phyloP scores from a whole-genome alignment of 805 yeast species.

The Suhomyces xylopsoci region DNA sequence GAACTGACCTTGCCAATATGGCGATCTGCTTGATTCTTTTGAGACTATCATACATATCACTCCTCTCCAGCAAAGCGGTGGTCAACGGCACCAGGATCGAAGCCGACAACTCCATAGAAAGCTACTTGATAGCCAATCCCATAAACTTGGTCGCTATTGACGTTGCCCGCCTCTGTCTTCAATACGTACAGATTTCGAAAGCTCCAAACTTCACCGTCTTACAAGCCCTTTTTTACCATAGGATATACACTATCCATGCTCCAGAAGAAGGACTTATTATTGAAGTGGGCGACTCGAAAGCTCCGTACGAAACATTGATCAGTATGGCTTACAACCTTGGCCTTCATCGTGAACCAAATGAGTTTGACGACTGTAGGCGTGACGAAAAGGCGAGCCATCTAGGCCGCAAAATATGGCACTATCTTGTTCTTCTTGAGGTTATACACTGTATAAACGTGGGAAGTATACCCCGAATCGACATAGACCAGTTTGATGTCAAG shows the following conservation, averaged over 20 bases:
- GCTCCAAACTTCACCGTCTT: slow-evolving; percentile 9
- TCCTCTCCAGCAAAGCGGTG: slow-evolving; percentile 31
- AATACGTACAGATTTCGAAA: slow-evolving; percentile 14
- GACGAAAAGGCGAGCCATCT: slow-evolving; percentile 42
- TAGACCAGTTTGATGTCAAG: slow-evolving; percentile 9
- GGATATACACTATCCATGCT: slow-evolving; percentile 9
- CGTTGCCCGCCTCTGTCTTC: slow-evolving; percentile 20
- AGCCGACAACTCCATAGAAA: slow-evolving; percentile 15
- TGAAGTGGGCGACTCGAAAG: slow-evolving; percentile 12
- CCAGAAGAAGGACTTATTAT: slow-evolving; percentile 14
- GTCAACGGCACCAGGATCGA: slow-evolving; percentile 21
- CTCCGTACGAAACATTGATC: slow-evolving; percentile 11
- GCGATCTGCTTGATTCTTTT: slow-evolving; percentile 32
- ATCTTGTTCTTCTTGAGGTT: slow-evolving; percentile 28
- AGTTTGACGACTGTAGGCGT: slow-evolving; percentile 15
- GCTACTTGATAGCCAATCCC: slow-evolving; percentile 19
- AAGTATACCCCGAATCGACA: slow-evolving; percentile 11
- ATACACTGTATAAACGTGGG: slow-evolving; percentile 15
- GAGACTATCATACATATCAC: slow-evolving; percentile 32
- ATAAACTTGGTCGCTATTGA: slow-evolving; percentile 18
- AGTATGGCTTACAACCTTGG: slow-evolving; percentile 21
- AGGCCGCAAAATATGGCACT: slow-evolving; percentile 60
- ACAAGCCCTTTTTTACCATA: slow-evolving; percentile 10
- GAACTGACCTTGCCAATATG: slow-evolving; percentile 31
- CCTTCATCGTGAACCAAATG: slow-evolving; percentile 23